Evolutionary conservation across 345 rosid species (phyloP).

Genomic region (Lenwebbia sp.): DNA sequence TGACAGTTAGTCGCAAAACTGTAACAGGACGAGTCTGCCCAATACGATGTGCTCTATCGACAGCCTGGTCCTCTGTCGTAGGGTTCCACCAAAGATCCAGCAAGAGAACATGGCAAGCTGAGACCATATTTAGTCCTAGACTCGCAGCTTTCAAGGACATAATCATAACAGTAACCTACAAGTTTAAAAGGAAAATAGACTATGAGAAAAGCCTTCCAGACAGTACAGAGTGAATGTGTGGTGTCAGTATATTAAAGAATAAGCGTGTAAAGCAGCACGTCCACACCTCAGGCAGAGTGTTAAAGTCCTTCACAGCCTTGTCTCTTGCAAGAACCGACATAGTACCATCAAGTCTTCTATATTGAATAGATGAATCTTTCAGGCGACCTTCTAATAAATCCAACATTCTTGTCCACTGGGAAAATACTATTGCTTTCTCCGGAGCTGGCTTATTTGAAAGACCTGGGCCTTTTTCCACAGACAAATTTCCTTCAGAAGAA

Average conservation of each 20-base stretch:
- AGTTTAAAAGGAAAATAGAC: background rate
- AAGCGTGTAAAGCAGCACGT: background rate
- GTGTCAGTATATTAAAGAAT: background rate
- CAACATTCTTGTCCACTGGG: constrained; percentile 97
- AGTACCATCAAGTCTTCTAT: constrained; percentile 96
- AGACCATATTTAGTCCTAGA: constrained; percentile 95
- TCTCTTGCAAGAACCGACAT: constrained; percentile 93
- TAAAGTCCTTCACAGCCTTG: constrained; percentile 95
- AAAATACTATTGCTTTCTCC: constrained; percentile 89
- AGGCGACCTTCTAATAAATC: constrained; percentile 81
- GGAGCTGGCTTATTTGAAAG: constrained; percentile 27
- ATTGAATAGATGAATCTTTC: constrained; percentile 57
- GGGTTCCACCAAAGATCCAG: constrained; percentile 99
- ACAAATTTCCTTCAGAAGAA: constrained; percentile 9
- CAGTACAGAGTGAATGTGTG: background rate
- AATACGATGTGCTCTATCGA: constrained; percentile 96
- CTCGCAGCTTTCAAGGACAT: constrained; percentile 99
- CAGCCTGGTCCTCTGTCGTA: constrained; percentile 92
- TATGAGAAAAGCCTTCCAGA: background rate
- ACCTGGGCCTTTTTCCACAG: constrained; percentile 6
- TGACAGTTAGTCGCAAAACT: constrained; percentile 77
- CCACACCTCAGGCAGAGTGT: constrained; percentile 79
- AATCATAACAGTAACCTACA: constrained; percentile 82
- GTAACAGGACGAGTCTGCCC: constrained; percentile 91
- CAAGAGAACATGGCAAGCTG: constrained; percentile 84